Conservation (phyloP, 352 stramenopile species). For the Phytophthora kernoviae region DNA sequence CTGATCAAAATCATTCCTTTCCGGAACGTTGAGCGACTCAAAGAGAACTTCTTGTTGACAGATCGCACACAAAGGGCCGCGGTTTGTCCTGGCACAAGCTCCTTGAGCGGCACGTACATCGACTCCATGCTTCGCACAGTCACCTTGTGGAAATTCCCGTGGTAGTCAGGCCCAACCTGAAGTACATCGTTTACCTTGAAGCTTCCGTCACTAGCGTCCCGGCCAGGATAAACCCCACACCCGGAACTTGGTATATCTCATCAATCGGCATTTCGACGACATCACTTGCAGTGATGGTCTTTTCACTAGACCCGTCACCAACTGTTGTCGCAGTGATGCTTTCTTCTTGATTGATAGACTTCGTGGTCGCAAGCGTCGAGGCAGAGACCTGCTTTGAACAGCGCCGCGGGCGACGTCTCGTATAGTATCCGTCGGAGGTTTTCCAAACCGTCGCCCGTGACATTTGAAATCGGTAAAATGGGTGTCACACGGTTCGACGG, state of each 20-base stretch:
- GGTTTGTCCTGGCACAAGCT: constrained; percentile 86
- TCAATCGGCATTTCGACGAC: constrained; percentile 89
- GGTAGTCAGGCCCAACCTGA: constrained; percentile 90
- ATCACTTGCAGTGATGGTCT: constrained; percentile 28
- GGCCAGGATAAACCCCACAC: constrained; percentile 94
- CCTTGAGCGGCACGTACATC: constrained; percentile 91
- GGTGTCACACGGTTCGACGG: constrained; percentile 94
- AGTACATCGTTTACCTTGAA: constrained; percentile 90
- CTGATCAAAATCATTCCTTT: constrained; percentile 94
- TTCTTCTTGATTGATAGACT: constrained; percentile 60
- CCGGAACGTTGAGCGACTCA: constrained; percentile 86
- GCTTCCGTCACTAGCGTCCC: constrained; percentile 93
- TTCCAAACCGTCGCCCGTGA: constrained; percentile 94
- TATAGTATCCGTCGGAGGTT: constrained; percentile 80
- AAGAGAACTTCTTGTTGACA: constrained; percentile 88
- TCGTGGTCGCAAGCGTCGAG: constrained; percentile 62
- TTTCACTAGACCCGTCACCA: constrained; percentile 21
- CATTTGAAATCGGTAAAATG: constrained; percentile 97
- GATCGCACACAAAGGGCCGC: constrained; percentile 86
- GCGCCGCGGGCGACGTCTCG: constrained; percentile 63
- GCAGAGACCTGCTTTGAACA: constrained; percentile 79
- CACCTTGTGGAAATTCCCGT: constrained; percentile 88
- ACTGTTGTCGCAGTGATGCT: constrained; percentile 22
- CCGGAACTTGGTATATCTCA: constrained; percentile 92
- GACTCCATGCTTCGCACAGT: constrained; percentile 88